phyloP scores from a whole-genome alignment of 768 basidiomycete species.

The Podaxis rugospora region DNA sequence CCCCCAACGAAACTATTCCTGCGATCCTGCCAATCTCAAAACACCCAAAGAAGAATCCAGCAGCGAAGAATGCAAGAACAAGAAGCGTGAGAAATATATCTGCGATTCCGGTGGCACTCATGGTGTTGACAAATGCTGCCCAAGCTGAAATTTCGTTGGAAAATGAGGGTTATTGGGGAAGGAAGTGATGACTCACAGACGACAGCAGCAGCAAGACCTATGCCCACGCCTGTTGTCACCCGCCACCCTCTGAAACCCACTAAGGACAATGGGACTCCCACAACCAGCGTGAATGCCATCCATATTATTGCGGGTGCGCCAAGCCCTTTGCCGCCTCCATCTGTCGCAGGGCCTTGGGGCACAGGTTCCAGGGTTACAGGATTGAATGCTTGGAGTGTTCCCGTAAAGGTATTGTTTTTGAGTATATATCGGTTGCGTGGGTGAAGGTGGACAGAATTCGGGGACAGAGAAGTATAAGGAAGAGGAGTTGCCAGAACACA shows the following conservation, averaged over 20 bases:
- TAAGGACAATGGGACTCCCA: constrained; percentile 51
- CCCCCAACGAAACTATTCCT: constrained; percentile 41
- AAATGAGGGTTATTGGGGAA: background rate
- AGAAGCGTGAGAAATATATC: constrained; percentile 49
- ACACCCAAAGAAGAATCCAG: constrained; percentile 51
- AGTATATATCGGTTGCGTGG: constrained; percentile 7
- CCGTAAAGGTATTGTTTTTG: constrained; percentile 27
- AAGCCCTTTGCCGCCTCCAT: constrained; percentile 50
- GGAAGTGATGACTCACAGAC: constrained; percentile 30
- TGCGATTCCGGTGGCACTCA: constrained; percentile 41
- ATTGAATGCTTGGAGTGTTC: constrained; percentile 40
- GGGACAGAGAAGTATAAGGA: background rate
- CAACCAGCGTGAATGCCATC: constrained; percentile 46
- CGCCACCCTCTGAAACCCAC: constrained; percentile 57
- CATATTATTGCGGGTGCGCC: constrained; percentile 49
- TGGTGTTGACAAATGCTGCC: constrained; percentile 58
- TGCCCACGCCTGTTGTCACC: constrained; percentile 48
- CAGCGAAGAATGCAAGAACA: constrained; percentile 42
- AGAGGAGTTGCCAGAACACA: constrained; percentile 1
- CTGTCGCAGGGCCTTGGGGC: constrained; percentile 51
- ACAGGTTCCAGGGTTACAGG: constrained; percentile 37
- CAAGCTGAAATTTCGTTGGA: constrained; percentile 38
- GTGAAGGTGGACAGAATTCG: background rate
- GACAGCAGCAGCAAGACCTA: constrained; percentile 47
- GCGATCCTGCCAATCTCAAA: constrained; percentile 45